A percentile compares a stretch with the other conserved stretches of the same genome.
Evolutionary conservation across 768 basidiomycete species (phyloP).

Genomic region (Kwoniella sp.): DNA sequence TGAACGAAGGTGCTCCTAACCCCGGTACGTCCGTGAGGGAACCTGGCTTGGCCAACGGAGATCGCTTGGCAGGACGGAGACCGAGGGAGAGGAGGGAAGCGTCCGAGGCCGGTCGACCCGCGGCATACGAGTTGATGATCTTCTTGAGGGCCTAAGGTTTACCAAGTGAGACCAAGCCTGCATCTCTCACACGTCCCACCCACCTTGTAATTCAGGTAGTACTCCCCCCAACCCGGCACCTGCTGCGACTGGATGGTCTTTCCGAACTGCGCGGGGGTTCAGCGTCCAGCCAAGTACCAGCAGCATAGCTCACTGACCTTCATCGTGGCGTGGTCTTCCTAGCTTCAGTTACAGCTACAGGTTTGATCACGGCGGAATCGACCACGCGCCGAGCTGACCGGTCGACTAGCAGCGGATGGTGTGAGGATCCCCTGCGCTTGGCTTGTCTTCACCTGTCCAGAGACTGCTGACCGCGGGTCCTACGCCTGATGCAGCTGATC

Average conservation of each 20-base stretch:
- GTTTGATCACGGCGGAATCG: too few relatives aligned
- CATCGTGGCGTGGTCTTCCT: conserved; percentile 3
- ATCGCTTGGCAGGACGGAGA: conserved; percentile 63
- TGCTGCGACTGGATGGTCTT: conserved; percentile 95
- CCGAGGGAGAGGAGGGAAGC: conserved; percentile 80
- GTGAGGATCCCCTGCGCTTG: too few relatives aligned
- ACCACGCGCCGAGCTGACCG: too few relatives aligned
- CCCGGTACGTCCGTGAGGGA: too few relatives aligned
- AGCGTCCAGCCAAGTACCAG: not conserved
- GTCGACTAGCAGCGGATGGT: too few relatives aligned
- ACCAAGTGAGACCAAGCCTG: not conserved
- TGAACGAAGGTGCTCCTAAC: too few relatives aligned
- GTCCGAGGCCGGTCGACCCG: conserved; percentile 83
- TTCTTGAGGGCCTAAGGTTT: conserved; percentile 52
- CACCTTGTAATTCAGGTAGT: conserved; percentile 94
- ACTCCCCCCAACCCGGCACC: conserved; percentile 90
- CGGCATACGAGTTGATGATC: conserved; percentile 91
- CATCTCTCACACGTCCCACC: not conserved
- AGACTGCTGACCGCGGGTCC: too few relatives aligned
- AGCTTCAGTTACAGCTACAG: not conserved
- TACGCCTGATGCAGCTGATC: too few relatives aligned
- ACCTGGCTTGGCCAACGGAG: conserved; percentile 36
- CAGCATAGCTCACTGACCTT: conserved; percentile 8
- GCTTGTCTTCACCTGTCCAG: too few relatives aligned
- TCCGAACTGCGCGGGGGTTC: conserved; percentile 65